Conservation (phyloP, 495 filamentous ascomycete genomes). For the Trichoderma asperelloides region DNA sequence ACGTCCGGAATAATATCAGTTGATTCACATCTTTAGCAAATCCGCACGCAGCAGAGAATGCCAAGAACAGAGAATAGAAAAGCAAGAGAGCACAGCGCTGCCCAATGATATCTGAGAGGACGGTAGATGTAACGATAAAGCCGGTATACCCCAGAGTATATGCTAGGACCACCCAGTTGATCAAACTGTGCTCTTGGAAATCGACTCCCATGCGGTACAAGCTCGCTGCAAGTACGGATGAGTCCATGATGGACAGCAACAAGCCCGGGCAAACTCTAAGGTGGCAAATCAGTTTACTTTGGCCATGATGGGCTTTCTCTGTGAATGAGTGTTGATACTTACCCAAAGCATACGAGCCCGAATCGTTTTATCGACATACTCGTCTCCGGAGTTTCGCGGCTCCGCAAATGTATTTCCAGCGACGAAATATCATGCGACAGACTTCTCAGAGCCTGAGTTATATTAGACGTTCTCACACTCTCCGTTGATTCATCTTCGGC, state of each 20-base stretch:
- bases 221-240: slow-evolving; percentile 38
- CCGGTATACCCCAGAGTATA: slow-evolving; percentile 38
- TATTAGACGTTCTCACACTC: too few relatives aligned
- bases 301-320: neutral
- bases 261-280: slow-evolving; percentile 19
- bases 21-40: slow-evolving; percentile 34
- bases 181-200: slow-evolving; percentile 22
- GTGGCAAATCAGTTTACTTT: neutral
- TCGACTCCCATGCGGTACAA: slow-evolving; percentile 35
- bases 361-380: too few relatives aligned
- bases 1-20: slow-evolving; percentile 35
- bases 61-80: slow-evolving; percentile 43
- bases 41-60: slow-evolving; percentile 46
- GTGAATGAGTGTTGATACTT: neutral
- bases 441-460: too few relatives aligned
- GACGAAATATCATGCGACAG: too few relatives aligned
- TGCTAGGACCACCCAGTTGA: slow-evolving; percentile 40
- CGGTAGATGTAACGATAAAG: slow-evolving; percentile 38
- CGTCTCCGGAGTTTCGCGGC: too few relatives aligned
- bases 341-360: neutral
- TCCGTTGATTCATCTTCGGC: too few relatives aligned
- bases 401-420: too few relatives aligned
- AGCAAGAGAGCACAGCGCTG: slow-evolving; percentile 37
- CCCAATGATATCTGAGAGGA: slow-evolving; percentile 45
- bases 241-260: slow-evolving; percentile 33